Conservation (phyloP, 495 filamentous ascomycete species). For the Daldinia caldariorum region DNA sequence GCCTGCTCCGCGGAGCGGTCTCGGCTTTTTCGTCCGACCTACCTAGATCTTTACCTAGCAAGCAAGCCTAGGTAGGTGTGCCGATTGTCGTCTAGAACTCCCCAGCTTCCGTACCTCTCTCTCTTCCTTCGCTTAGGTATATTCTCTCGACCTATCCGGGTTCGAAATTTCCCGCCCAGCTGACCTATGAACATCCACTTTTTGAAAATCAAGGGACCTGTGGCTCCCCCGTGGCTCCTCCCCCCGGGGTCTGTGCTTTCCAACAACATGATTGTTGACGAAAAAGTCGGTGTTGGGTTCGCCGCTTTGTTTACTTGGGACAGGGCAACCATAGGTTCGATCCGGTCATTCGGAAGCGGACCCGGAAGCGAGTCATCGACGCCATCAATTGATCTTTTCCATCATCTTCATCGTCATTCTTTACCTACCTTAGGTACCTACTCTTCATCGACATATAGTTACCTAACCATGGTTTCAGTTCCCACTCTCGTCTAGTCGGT, state of each 20-base stretch:
- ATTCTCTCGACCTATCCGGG: not conserved
- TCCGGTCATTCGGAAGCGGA: not conserved
- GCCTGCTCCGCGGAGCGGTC: not conserved
- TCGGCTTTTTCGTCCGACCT: constrained; percentile 4
- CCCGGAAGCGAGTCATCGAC: not conserved
- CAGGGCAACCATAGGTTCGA: not conserved
- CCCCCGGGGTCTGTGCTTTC: not conserved
- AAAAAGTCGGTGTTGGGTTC: constrained; percentile 7
- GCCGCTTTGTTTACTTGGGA: not conserved
- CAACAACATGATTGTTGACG: not conserved
- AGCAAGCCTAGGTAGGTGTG: no score
- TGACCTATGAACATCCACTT: constrained; percentile 8
- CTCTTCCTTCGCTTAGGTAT: not conserved
- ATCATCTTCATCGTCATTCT: not conserved
- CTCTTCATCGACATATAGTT: not conserved
- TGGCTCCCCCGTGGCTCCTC: not conserved
- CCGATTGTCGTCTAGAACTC: not conserved
- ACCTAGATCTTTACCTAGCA: no score
- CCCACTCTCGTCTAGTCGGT: not conserved
- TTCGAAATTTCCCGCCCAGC: not conserved
- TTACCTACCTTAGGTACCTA: no score
- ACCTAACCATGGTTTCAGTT: not conserved
- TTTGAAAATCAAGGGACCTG: constrained; percentile 1
- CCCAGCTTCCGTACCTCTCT: not conserved
- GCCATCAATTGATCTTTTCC: not conserved